Percentiles rank a stretch among this genome's conserved stretches.
phyloP scores from a whole-genome alignment of 2,329 filamentous ascomycete species.

The Peltaster fructicola region DNA sequence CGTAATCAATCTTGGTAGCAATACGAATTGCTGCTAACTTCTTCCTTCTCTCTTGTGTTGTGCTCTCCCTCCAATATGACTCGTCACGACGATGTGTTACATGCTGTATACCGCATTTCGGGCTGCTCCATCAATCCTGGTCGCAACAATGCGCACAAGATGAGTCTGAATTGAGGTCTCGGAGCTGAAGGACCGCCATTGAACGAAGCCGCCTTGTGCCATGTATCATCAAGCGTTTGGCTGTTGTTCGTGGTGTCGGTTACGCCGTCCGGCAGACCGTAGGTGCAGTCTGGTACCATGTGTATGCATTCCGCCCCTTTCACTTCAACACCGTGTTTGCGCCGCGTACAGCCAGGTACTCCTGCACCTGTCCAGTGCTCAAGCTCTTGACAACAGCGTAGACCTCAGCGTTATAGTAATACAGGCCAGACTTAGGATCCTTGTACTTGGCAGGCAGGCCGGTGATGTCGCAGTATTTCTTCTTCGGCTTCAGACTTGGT shows the following conservation, averaged over 20 bases:
- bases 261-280: background rate
- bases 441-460: conserved; percentile 81
- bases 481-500: conserved; percentile 61
- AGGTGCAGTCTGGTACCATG: background rate
- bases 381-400: conserved; percentile 68
- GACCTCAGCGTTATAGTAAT: conserved; percentile 86
- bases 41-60: too few relatives aligned
- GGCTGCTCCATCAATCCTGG: too few relatives aligned
- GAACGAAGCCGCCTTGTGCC: conserved; percentile 2
- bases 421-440: conserved; percentile 83
- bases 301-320: conserved; percentile 12
- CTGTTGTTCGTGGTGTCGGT: background rate
- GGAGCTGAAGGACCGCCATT: conserved; percentile 1
- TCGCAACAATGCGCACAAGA: background rate
- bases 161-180: conserved; percentile 1
- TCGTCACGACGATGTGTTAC: too few relatives aligned
- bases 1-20: too few relatives aligned
- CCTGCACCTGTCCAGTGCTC: conserved; percentile 67
- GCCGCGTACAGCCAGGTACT: conserved; percentile 74
- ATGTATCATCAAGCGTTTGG: background rate
- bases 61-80: too few relatives aligned
- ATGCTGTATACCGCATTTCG: too few relatives aligned
- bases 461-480: conserved; percentile 90
- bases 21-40: too few relatives aligned
- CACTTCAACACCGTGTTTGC: conserved; percentile 89